Conservation (phyloP, 2,329 filamentous ascomycete genomes). For the Xylaria sp. region DNA sequence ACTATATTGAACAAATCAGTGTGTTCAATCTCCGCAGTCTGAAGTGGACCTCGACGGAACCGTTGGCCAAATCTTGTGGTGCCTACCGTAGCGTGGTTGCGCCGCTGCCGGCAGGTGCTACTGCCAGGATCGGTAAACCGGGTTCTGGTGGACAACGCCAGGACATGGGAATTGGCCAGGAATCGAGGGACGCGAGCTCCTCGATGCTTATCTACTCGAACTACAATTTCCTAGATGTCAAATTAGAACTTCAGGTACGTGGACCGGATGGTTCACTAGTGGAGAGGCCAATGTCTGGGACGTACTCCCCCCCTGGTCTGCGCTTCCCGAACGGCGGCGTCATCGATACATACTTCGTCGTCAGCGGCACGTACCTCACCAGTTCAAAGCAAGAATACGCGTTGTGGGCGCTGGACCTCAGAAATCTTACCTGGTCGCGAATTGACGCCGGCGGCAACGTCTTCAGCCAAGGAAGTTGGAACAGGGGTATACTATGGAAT, state of each 20-base stretch:
- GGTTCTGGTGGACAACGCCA: slow-evolving; percentile 45
- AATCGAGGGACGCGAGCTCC: slow-evolving; percentile 60
- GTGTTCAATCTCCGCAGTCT: slow-evolving; percentile 95
- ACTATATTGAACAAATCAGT: slow-evolving; percentile 98
- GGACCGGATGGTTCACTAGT: slow-evolving; percentile 79
- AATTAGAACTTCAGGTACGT: slow-evolving; percentile 88
- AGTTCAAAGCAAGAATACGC: slow-evolving; percentile 99
- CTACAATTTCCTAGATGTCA: slow-evolving; percentile 98
- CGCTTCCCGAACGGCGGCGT: slow-evolving; percentile 95
- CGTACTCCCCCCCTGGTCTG: slow-evolving; percentile 85
- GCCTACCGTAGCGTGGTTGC: slow-evolving; percentile 95
- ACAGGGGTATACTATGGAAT: slow-evolving; percentile 90
- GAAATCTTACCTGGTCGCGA: slow-evolving; percentile 87
- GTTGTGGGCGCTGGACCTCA: slow-evolving; percentile 89
- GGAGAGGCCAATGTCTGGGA: slow-evolving; percentile 86
- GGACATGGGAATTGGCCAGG: slow-evolving; percentile 54
- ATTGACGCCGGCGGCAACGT: slow-evolving; percentile 94
- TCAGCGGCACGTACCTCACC: slow-evolving; percentile 95
- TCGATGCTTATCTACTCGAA: slow-evolving; percentile 98
- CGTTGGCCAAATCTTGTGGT: slow-evolving; percentile 88
- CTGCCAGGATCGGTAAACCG: slow-evolving; percentile 67
- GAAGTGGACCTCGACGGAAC: slow-evolving; percentile 91
- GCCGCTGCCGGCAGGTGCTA: slow-evolving; percentile 70
- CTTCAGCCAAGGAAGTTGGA: slow-evolving; percentile 98
- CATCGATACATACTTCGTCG: slow-evolving; percentile 94